Conservation (phyloP, 2,329 filamentous ascomycete species). For the Scytalidium sp. region DNA sequence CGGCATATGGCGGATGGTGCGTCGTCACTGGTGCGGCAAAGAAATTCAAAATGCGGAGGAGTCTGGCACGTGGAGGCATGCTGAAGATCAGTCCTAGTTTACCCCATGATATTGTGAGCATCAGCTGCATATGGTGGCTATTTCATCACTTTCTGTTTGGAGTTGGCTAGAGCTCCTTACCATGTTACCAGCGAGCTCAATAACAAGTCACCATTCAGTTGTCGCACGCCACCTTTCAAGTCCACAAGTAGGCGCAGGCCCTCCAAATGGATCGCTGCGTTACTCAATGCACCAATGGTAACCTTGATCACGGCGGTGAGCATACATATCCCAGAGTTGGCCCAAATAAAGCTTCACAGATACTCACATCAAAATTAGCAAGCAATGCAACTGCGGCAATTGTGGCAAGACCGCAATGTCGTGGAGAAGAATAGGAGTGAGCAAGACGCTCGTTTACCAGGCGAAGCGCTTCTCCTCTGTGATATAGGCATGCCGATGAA, state of each 20-base stretch:
- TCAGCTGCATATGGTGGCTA: background rate
- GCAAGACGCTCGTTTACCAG: constrained; percentile 10
- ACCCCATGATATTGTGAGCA: background rate
- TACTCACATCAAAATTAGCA: constrained; percentile 8
- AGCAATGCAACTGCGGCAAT: constrained; percentile 8
- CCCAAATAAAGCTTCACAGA: no score
- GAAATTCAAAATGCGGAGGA: background rate
- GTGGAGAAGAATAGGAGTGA: background rate
- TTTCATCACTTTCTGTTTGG: no score
- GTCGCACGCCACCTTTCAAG: constrained; percentile 1
- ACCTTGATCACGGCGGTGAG: background rate
- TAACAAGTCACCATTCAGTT: background rate
- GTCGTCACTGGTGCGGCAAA: background rate
- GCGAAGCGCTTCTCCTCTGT: constrained; percentile 15
- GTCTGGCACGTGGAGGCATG: background rate
- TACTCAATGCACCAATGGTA: background rate
- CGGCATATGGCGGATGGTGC: background rate
- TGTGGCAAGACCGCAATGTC: constrained; percentile 1
- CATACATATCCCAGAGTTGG: background rate
- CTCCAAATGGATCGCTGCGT: constrained; percentile 5
- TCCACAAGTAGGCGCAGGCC: constrained; percentile 1
- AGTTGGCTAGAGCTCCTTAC: background rate
- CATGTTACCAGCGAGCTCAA: background rate
- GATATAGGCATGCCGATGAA: constrained; percentile 11
- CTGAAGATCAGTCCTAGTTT: constrained; percentile 2